These are phyloP conservation scores for Phytophthora fragariaefolia DNA, from an alignment of 352 stramenopile genomes.

Conservation along the genomic window DNA sequence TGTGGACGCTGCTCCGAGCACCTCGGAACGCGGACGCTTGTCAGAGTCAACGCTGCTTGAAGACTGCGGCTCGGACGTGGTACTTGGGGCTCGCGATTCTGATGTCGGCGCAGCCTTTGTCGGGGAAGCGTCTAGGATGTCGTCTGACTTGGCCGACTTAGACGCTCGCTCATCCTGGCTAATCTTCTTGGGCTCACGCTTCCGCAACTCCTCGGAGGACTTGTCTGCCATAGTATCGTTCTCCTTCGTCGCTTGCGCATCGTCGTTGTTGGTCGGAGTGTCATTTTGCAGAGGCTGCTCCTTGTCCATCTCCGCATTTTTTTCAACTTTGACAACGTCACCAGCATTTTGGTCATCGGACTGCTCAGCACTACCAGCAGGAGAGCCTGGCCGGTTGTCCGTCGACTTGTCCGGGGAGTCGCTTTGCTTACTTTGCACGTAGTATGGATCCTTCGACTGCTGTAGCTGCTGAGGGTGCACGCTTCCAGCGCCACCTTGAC, in stretches of 20 bases:
- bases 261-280: slow-evolving; percentile 10
- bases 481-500: slow-evolving; percentile 21
- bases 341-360: slow-evolving; percentile 21
- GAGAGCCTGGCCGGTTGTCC: slow-evolving; percentile 35
- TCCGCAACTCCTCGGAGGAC: slow-evolving; percentile 9
- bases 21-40: slow-evolving; percentile 41
- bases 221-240: slow-evolving; percentile 24
- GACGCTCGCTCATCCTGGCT: slow-evolving; percentile 12
- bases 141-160: slow-evolving; percentile 22
- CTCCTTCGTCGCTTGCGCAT: slow-evolving; percentile 29
- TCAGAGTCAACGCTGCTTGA: slow-evolving; percentile 29
- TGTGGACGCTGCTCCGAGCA: slow-evolving; percentile 28
- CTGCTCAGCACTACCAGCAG: slow-evolving; percentile 18
- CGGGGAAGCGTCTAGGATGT: slow-evolving; percentile 29
- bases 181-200: slow-evolving; percentile 30
- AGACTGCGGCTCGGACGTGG: slow-evolving; percentile 33
- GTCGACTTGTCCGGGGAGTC: slow-evolving; percentile 44
- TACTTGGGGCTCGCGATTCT: slow-evolving; percentile 24
- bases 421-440: slow-evolving; percentile 33
- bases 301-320: slow-evolving; percentile 9
- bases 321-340: slow-evolving; percentile 31
- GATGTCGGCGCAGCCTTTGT: slow-evolving; percentile 24
- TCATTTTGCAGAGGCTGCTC: slow-evolving; percentile 23
- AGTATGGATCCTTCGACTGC: slow-evolving; percentile 49
- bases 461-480: slow-evolving; percentile 48